Evolutionary conservation across 225 moss, liverwort and hornwort species (phyloP).

Genomic region (Bryum argenteum): DNA sequence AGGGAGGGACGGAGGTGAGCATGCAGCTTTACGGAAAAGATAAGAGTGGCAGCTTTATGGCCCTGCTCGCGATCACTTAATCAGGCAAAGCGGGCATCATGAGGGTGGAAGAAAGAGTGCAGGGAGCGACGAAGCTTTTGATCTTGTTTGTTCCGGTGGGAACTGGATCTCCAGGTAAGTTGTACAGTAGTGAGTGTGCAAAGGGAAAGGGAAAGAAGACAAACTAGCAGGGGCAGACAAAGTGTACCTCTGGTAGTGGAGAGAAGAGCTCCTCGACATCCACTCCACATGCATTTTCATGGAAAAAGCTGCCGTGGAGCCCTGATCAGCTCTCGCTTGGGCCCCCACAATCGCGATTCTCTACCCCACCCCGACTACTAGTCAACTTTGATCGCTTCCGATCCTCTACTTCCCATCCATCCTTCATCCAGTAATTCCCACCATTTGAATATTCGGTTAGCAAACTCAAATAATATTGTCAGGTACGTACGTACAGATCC

Average conservation of each 20-base stretch:
- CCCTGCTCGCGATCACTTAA: neutral
- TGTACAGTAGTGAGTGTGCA: constrained; percentile 33
- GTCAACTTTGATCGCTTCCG: constrained; percentile 51
- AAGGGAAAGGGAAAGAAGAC: constrained; percentile 9
- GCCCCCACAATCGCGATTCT: constrained; percentile 39
- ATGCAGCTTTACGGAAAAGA: constrained; percentile 22
- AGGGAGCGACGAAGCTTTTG: constrained; percentile 19
- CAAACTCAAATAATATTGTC: no score
- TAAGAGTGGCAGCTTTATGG: neutral
- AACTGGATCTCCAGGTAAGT: constrained; percentile 19
- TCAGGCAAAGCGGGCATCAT: neutral
- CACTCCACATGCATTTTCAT: constrained; percentile 62
- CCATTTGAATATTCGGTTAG: neutral
- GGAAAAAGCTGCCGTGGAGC: constrained; percentile 61
- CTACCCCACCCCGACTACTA: constrained; percentile 45
- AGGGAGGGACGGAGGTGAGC: neutral
- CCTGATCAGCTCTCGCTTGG: constrained; percentile 44
- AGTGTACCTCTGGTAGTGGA: constrained; percentile 60
- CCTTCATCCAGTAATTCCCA: no score
- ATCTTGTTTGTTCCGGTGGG: neutral
- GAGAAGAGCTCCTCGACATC: constrained; percentile 64
- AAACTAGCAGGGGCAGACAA: constrained; percentile 39
- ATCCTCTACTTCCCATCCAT: neutral
- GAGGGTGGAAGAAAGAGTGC: constrained; percentile 11
- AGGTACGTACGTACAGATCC: neutral